Conservation (phyloP, 192 early-diverging fungal genomes). For the Backusella macrospora region DNA sequence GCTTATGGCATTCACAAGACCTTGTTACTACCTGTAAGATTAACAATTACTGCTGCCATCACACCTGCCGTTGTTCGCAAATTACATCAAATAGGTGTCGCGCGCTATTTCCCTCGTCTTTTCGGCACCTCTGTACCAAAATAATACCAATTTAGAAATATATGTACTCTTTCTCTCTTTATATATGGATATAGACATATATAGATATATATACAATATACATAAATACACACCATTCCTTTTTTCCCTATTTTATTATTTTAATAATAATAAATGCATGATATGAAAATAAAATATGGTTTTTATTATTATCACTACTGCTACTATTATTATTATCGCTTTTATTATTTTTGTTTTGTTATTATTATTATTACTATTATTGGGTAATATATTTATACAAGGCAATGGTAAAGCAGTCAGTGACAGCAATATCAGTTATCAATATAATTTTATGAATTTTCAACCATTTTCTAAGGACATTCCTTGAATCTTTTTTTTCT, state of each 20-base stretch:
- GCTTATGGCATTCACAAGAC: constrained; percentile 65
- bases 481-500: background rate
- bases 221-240: background rate
- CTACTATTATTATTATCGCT: no score
- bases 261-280: background rate
- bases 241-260: background rate
- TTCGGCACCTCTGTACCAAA: constrained; percentile 14
- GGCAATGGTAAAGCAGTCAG: background rate
- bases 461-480: background rate
- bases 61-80: constrained; percentile 58
- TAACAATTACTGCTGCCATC: constrained; percentile 55
- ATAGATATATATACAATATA: background rate
- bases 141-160: constrained; percentile 3
- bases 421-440: background rate
- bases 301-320: background rate
- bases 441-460: background rate
- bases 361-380: background rate
- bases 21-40: constrained; percentile 55
- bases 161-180: background rate
- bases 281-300: background rate
- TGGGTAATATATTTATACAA: background rate
- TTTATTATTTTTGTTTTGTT: background rate
- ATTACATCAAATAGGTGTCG: constrained; percentile 52
- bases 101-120: constrained; percentile 27
- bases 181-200: background rate